Evolutionary conservation across 2,329 filamentous ascomycete genomes (phyloP).

Genomic region (Dendryphion nanum): DNA sequence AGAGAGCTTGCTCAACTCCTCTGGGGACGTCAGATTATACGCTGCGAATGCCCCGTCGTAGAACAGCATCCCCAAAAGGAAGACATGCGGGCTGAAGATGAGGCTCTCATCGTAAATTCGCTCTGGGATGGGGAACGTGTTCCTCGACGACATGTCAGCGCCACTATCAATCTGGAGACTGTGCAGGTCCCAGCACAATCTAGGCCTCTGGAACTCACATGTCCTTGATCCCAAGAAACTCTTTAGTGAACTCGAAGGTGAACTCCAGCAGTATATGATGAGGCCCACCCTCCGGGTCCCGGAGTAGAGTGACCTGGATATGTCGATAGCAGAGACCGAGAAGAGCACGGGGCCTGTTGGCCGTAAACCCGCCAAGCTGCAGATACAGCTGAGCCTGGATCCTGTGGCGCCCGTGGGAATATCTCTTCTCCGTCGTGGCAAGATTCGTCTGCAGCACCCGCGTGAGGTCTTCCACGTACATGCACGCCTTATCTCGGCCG

Average conservation of each 20-base stretch:
- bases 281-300: conserved; percentile 12
- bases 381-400: background rate
- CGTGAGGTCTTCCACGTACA: background rate
- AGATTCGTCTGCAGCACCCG: background rate
- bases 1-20: too few species aligned
- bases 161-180: background rate
- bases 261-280: conserved; percentile 13
- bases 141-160: background rate
- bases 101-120: background rate
- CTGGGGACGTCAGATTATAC: too few species aligned
- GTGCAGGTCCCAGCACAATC: too few species aligned
- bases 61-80: background rate
- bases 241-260: conserved; percentile 17
- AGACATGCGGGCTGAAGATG: background rate
- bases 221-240: conserved; percentile 15
- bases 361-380: background rate
- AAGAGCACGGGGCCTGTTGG: background rate
- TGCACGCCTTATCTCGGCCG: background rate
- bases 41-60: too few species aligned
- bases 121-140: background rate
- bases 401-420: background rate
- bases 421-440: background rate
- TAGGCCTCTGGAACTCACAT: conserved; percentile 12
- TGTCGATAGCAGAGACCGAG: conserved; percentile 3
- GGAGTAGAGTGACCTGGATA: conserved; percentile 13